A percentile compares a stretch with the other conserved stretches of the same genome.
These are phyloP conservation scores for Malus fusca DNA, from an alignment of 306 rosid genomes.

Conservation along the genomic window DNA sequence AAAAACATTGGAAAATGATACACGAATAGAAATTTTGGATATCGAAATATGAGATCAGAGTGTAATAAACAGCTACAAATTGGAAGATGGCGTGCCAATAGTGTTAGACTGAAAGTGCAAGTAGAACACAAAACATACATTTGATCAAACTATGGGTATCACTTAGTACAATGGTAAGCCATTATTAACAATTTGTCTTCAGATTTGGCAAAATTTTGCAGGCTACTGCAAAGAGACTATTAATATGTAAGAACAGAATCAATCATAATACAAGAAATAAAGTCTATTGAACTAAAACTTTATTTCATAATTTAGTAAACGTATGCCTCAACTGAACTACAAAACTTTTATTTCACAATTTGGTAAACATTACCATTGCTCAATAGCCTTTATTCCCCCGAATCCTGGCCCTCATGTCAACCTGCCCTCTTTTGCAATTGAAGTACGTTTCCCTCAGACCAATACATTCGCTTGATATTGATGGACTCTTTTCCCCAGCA, in stretches of 20 bases:
- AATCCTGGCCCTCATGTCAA: constrained; percentile 49
- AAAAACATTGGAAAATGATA: neutral
- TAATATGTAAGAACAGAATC: neutral
- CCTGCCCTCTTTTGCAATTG: constrained; percentile 99
- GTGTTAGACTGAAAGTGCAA: neutral
- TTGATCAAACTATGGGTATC: neutral
- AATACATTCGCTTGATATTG: constrained; percentile 76
- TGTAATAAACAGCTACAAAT: neutral
- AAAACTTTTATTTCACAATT: neutral
- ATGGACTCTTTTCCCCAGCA: constrained; percentile 80
- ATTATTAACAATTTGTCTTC: neutral
- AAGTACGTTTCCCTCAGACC: constrained; percentile 95
- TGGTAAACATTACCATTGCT: neutral
- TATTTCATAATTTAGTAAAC: neutral
- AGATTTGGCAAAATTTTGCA: neutral
- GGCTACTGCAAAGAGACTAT: neutral
- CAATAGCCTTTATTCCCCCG: constrained; percentile 49
- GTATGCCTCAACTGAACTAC: neutral
- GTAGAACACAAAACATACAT: neutral
- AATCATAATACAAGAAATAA: neutral
- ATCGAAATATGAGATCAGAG: neutral
- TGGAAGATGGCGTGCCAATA: neutral
- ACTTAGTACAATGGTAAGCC: neutral
- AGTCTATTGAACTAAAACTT: neutral
- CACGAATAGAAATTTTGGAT: neutral